A percentile compares a stretch with the other conserved stretches of the same genome.
These are phyloP conservation scores for Aquilaria sinensis DNA, from an alignment of 345 rosid species.

Conservation along the genomic window DNA sequence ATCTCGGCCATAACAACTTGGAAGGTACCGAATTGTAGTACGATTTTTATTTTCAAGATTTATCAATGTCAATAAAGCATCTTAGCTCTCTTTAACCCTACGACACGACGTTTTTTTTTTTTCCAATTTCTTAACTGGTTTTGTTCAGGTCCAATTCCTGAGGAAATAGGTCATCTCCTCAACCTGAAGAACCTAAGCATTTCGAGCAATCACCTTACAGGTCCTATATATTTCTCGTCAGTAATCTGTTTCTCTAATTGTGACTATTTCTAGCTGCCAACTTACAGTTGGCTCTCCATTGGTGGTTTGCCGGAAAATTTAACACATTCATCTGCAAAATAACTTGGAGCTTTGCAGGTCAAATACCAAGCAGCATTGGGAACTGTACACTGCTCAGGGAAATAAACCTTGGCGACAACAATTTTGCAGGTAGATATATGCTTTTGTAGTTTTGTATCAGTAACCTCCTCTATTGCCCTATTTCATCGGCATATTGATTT, in stretches of 20 bases:
- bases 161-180: slow-evolving; percentile 5
- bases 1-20: slow-evolving; percentile 10
- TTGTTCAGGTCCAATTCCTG: slow-evolving; percentile 11
- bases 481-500: too few species aligned
- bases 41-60: too few species aligned
- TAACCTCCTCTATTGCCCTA: background rate
- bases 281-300: background rate
- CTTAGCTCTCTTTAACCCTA: too few species aligned
- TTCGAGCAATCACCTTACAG: background rate
- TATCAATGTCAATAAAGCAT: too few species aligned
- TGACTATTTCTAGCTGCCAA: background rate
- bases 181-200: background rate
- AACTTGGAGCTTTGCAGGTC: slow-evolving; percentile 2
- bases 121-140: too few species aligned
- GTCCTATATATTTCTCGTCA: background rate
- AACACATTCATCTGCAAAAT: background rate
- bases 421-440: slow-evolving; percentile 11
- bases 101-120: background rate
- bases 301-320: background rate
- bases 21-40: background rate
- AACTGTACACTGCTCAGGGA: slow-evolving; percentile 10
- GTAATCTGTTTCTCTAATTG: too few species aligned
- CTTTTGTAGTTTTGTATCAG: background rate
- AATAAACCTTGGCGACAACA: slow-evolving; percentile 3
- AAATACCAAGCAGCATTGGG: slow-evolving; percentile 13